Evolutionary conservation across 805 yeast genomes (phyloP).

Genomic region (Yueomyces sinensis): DNA sequence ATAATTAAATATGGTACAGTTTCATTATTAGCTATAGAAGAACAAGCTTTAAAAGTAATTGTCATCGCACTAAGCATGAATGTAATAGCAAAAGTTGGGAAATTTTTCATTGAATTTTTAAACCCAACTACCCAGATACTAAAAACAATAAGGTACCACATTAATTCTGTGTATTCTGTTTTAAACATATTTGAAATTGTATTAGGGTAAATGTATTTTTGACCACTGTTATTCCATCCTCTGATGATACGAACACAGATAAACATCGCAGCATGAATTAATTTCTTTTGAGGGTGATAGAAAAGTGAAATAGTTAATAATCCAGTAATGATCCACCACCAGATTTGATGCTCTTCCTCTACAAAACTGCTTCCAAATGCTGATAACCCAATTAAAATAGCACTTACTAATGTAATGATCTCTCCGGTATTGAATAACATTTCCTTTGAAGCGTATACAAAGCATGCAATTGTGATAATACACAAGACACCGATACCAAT

Average conservation of each 20-base stretch:
- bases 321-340: conserved; percentile 69
- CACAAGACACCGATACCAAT: conserved; percentile 15
- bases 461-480: conserved; percentile 3
- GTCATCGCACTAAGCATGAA: conserved; percentile 35
- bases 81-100: conserved; percentile 31
- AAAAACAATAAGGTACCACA: conserved; percentile 36
- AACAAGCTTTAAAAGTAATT: conserved; percentile 40
- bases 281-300: conserved; percentile 1
- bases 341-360: conserved; percentile 91
- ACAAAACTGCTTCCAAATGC: conserved; percentile 81
- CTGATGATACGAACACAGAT: conserved; percentile 44
- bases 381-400: conserved; percentile 34
- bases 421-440: not conserved
- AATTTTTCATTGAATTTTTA: conserved; percentile 9
- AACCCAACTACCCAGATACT: conserved; percentile 25
- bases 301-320: conserved; percentile 5
- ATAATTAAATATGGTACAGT: conserved; percentile 30
- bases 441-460: conserved; percentile 1
- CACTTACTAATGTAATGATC: conserved; percentile 12
- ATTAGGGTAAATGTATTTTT: conserved; percentile 46
- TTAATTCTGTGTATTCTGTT: conserved; percentile 12
- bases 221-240: conserved; percentile 87
- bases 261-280: conserved; percentile 8
- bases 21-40: conserved; percentile 43
- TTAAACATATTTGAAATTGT: conserved; percentile 35